Evolutionary conservation across 2,329 filamentous ascomycete species (phyloP).

Genomic region (Hypoxylon sp.): DNA sequence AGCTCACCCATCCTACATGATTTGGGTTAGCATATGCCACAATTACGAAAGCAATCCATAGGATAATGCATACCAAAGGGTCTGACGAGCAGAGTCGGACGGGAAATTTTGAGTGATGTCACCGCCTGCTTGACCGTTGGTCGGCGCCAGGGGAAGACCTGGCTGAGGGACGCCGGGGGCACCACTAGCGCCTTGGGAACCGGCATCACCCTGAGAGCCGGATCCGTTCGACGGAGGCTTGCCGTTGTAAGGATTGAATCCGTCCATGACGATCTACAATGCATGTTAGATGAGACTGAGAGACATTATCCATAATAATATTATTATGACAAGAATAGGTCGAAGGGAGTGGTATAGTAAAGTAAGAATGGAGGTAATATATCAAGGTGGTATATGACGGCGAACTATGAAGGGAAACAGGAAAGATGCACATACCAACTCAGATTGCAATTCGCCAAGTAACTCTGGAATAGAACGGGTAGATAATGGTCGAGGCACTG

Average conservation of each 20-base stretch:
- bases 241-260: constrained; percentile 56
- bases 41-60: not conserved
- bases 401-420: not conserved
- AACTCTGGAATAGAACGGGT: constrained; percentile 1
- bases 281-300: not conserved
- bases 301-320: not conserved
- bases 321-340: not conserved
- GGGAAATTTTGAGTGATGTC: constrained; percentile 53
- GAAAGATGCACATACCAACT: constrained; percentile 3
- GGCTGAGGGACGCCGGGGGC: constrained; percentile 50
- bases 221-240: constrained; percentile 57
- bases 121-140: constrained; percentile 55
- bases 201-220: constrained; percentile 56
- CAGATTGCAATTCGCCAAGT: not conserved
- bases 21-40: constrained; percentile 28
- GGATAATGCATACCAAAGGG: constrained; percentile 65
- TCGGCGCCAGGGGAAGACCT: constrained; percentile 52
- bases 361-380: not conserved
- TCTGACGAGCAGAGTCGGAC: constrained; percentile 67
- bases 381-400: not conserved
- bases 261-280: constrained; percentile 53
- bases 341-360: not conserved
- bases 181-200: constrained; percentile 54
- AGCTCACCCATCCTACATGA: constrained; percentile 93
- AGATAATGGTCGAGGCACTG: not conserved